Evolutionary conservation across 768 basidiomycete species (phyloP).

Genomic region (Mycena crocata): DNA sequence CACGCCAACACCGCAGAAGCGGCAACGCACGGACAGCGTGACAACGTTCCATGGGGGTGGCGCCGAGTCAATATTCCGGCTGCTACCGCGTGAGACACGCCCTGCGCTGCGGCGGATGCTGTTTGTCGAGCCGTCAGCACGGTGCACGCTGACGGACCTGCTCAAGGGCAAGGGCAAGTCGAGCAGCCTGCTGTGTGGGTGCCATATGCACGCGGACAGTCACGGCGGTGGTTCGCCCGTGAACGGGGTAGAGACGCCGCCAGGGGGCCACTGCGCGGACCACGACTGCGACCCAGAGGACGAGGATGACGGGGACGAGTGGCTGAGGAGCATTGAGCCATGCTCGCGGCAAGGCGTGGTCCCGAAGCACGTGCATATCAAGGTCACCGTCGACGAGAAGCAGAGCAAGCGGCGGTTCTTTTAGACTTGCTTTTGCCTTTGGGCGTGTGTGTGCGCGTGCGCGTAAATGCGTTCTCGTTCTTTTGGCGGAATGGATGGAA

Average conservation of each 20-base stretch:
- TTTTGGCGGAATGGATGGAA: constrained; percentile 21
- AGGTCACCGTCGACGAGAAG: constrained; percentile 81
- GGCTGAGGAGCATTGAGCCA: constrained; percentile 80
- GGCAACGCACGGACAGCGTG: constrained; percentile 62
- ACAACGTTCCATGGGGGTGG: constrained; percentile 79
- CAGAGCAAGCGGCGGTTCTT: constrained; percentile 81
- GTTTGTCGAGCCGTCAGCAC: constrained; percentile 85
- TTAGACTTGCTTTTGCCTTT: constrained; percentile 46
- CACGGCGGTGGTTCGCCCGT: constrained; percentile 47
- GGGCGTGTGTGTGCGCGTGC: constrained; percentile 20
- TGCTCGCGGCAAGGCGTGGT: constrained; percentile 65
- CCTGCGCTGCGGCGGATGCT: constrained; percentile 94
- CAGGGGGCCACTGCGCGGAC: constrained; percentile 64
- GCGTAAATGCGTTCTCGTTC: too few relatives aligned
- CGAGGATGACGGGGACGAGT: constrained; percentile 87
- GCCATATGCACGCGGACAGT: constrained; percentile 55
- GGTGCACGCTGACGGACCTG: constrained; percentile 94
- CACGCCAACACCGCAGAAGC: constrained; percentile 40
- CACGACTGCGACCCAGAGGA: constrained; percentile 75
- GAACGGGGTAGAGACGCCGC: constrained; percentile 51
- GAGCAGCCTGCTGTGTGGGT: constrained; percentile 83
- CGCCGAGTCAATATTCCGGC: constrained; percentile 95
- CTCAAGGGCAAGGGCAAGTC: constrained; percentile 84
- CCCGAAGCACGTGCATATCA: constrained; percentile 77
- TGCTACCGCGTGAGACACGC: constrained; percentile 93